Percentiles rank a stretch among this genome's conserved stretches.
Conservation (phyloP, 768 basidiomycete species). For the Postia placenta region DNA sequence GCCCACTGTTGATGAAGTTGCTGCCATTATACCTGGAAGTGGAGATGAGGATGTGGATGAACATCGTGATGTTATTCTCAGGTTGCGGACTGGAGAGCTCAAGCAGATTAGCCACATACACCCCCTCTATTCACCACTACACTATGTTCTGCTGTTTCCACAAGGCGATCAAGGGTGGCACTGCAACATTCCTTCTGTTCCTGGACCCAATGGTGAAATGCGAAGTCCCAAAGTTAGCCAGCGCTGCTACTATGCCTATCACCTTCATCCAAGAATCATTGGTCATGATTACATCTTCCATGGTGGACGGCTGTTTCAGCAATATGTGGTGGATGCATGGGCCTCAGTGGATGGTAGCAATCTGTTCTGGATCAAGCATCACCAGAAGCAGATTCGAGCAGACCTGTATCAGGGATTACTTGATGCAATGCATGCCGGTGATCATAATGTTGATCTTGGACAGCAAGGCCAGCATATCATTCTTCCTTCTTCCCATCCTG, state of each 20-base stretch:
- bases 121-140: conserved; percentile 31
- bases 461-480: conserved; percentile 29
- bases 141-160: conserved; percentile 42
- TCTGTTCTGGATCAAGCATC: conserved; percentile 27
- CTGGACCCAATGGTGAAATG: background rate
- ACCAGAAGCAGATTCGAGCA: conserved; percentile 31
- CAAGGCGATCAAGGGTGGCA: conserved; percentile 34
- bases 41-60: conserved; percentile 10
- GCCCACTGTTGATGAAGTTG: conserved; percentile 35
- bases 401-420: conserved; percentile 28
- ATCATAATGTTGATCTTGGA: conserved; percentile 21
- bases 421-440: conserved; percentile 23
- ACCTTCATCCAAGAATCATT: conserved; percentile 21
- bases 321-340: conserved; percentile 40
- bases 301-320: conserved; percentile 36
- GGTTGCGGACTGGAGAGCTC: conserved; percentile 19
- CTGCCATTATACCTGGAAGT: conserved; percentile 34
- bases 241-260: conserved; percentile 25
- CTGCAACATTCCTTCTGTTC: conserved; percentile 9
- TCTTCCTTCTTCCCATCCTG: conserved; percentile 38
- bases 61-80: conserved; percentile 31
- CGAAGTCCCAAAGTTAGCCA: conserved; percentile 23
- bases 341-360: conserved; percentile 36
- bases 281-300: conserved; percentile 23
- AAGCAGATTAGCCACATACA: conserved; percentile 28